phyloP scores from a whole-genome alignment of 163 green algal species.

The Scenedesmus sp. region DNA sequence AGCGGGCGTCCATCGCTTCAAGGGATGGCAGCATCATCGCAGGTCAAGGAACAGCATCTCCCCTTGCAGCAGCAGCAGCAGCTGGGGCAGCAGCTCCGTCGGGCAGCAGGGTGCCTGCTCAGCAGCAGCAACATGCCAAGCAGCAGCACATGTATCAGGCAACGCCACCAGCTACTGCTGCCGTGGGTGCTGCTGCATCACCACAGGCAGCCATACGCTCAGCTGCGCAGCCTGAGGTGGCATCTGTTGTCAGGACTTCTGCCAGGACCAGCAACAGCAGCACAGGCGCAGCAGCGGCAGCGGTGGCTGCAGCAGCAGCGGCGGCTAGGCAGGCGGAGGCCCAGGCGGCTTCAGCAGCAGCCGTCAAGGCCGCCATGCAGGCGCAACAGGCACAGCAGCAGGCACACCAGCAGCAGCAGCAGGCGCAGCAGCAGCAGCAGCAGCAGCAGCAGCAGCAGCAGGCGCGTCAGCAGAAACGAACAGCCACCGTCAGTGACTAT shows the following conservation, averaged over 20 bases:
- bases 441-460: background rate
- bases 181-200: background rate
- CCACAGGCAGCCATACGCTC: background rate
- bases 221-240: background rate
- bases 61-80: constrained; percentile 5
- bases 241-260: background rate
- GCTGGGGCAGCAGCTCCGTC: background rate
- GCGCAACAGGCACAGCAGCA: constrained; percentile 13
- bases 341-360: constrained; percentile 10
- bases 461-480: constrained; percentile 8
- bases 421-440: constrained; percentile 1
- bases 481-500: constrained; percentile 39
- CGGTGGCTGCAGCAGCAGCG: background rate
- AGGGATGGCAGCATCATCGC: background rate
- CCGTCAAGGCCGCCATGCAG: constrained; percentile 13
- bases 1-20: background rate
- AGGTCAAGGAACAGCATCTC: background rate
- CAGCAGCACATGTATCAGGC: constrained; percentile 14
- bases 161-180: background rate
- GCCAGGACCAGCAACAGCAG: background rate
- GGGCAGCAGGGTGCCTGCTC: background rate
- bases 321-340: background rate
- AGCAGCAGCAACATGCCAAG: background rate
- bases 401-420: too few relatives aligned
- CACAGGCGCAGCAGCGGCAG: background rate